phyloP scores from a whole-genome alignment of 305 asterid genomes.

The Ilex paraguariensis region DNA sequence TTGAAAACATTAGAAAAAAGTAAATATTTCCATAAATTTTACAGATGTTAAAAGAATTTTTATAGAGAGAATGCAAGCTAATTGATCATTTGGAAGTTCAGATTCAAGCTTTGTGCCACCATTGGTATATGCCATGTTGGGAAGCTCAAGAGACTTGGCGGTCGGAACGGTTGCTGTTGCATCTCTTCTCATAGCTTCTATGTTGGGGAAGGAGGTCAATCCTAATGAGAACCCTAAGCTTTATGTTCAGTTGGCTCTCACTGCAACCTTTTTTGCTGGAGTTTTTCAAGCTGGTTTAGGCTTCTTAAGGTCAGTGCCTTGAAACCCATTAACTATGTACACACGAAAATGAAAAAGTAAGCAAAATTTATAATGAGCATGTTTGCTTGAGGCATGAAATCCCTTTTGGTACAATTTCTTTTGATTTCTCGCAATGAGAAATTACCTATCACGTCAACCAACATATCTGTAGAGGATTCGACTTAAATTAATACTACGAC shows the following conservation, averaged over 20 bases:
- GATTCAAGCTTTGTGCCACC: slow-evolving; percentile 96
- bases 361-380: no score
- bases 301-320: slow-evolving; percentile 45
- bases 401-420: no score
- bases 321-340: neutral
- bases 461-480: no score
- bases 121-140: slow-evolving; percentile 62
- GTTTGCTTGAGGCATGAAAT: no score
- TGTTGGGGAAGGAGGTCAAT: slow-evolving; percentile 57
- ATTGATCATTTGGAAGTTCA: slow-evolving; percentile 16
- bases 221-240: slow-evolving; percentile 55
- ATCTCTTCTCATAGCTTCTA: slow-evolving; percentile 61
- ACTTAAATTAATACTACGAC: no score
- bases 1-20: no score
- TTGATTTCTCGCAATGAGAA: no score
- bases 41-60: no score
- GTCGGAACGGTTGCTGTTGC: slow-evolving; percentile 77
- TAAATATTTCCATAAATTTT: no score
- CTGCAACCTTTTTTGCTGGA: slow-evolving; percentile 80
- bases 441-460: no score
- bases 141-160: slow-evolving; percentile 68
- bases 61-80: neutral
- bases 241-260: slow-evolving; percentile 54
- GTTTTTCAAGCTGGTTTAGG: slow-evolving; percentile 68
- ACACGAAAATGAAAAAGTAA: no score